Conservation (phyloP, 352 stramenopile genomes). For the Pythium aquatile region DNA sequence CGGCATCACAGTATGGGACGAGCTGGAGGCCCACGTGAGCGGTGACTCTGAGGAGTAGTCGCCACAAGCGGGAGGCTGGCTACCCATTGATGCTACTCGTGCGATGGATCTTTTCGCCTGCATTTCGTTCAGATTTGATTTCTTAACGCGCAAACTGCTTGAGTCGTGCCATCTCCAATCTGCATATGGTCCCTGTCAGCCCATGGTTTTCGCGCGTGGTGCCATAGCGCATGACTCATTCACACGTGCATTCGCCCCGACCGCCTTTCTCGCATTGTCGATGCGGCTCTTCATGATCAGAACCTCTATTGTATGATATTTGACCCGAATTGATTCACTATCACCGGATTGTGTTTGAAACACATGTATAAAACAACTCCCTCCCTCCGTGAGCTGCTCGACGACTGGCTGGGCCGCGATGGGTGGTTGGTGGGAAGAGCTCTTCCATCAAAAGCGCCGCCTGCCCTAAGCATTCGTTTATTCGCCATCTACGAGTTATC, state of each 20-base stretch:
- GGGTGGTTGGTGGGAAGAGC: conserved; percentile 4
- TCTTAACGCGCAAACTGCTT: no score
- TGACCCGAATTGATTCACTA: not conserved
- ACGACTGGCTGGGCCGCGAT: conserved; percentile 8
- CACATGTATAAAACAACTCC: not conserved
- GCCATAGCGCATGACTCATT: no score
- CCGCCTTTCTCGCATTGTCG: no score
- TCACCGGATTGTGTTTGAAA: not conserved
- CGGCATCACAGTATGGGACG: conserved; percentile 47
- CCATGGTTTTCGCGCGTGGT: no score
- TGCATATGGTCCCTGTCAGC: no score
- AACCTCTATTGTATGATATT: not conserved
- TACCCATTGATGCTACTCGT: no score
- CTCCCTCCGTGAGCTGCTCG: not conserved
- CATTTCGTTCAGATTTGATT: no score
- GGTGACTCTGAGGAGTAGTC: not conserved
- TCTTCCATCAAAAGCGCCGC: not conserved
- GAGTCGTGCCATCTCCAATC: no score
- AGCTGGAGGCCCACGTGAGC: conserved; percentile 29
- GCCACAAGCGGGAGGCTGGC: no score
- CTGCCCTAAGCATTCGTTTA: conserved; percentile 59
- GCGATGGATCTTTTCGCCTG: no score
- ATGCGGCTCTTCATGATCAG: no score
- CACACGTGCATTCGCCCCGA: no score
- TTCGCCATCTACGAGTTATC: conserved; percentile 79